These are phyloP conservation scores for Phytopythium boreale DNA, from an alignment of 352 stramenopile species.

Conservation along the genomic window DNA sequence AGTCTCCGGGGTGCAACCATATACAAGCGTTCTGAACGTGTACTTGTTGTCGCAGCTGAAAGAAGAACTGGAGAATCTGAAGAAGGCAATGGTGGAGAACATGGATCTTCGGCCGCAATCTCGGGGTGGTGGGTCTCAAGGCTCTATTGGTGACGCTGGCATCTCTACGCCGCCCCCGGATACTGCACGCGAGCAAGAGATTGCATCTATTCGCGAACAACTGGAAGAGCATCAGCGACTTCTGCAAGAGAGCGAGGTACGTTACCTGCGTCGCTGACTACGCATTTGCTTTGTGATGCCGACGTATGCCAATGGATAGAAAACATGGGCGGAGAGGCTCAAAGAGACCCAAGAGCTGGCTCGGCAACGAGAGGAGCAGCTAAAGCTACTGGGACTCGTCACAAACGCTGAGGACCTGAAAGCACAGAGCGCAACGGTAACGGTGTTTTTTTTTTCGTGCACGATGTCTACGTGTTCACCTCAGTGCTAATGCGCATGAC, in stretches of 20 bases:
- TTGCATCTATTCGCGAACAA: slow-evolving; percentile 62
- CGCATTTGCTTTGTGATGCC: not conserved
- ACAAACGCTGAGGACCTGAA: slow-evolving; percentile 60
- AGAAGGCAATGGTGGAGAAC: slow-evolving; percentile 72
- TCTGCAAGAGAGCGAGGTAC: slow-evolving; percentile 71
- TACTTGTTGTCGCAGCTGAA: slow-evolving; percentile 41
- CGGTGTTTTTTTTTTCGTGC: not conserved
- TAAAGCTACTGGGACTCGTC: slow-evolving; percentile 63
- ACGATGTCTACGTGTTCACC: not conserved
- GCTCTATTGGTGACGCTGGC: slow-evolving; percentile 17
- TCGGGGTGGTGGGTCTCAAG: slow-evolving; percentile 23
- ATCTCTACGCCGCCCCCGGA: slow-evolving; percentile 23
- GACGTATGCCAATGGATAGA: slow-evolving; percentile 21
- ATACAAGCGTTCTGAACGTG: not conserved
- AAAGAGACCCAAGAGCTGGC: slow-evolving; percentile 84
- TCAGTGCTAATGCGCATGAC: not conserved
- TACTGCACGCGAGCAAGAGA: slow-evolving; percentile 50
- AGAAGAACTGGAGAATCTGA: slow-evolving; percentile 69
- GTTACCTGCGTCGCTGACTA: not conserved
- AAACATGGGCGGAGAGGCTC: slow-evolving; percentile 77
- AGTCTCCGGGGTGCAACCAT: no score
- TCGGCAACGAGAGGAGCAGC: slow-evolving; percentile 73
- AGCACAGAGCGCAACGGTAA: slow-evolving; percentile 43
- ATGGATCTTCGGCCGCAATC: slow-evolving; percentile 48
- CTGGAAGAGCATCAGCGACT: slow-evolving; percentile 77